phyloP scores from a whole-genome alignment of 495 filamentous ascomycete genomes.

The Trichocladium antarcticum region DNA sequence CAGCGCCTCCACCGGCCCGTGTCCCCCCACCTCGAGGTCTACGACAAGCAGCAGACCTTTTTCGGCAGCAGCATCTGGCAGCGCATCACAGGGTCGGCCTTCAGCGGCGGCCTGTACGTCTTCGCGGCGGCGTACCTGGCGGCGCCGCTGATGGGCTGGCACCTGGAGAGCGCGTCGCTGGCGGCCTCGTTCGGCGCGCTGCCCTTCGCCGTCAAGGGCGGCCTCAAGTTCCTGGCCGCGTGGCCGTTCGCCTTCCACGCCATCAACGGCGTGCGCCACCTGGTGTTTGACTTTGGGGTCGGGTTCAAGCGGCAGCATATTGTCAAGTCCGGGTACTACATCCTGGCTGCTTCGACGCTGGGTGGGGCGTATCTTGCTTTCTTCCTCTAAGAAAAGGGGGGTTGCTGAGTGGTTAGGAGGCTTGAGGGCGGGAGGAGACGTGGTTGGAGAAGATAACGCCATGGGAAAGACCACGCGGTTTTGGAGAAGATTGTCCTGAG shows the following conservation, averaged over 20 bases:
- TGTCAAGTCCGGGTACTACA: slow-evolving; percentile 60
- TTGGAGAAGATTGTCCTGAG: slow-evolving; percentile 7
- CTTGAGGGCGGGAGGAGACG: not conserved
- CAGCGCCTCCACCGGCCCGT: slow-evolving; percentile 82
- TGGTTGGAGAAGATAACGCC: not conserved
- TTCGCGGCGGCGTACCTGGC: slow-evolving; percentile 77
- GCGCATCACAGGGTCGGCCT: slow-evolving; percentile 65
- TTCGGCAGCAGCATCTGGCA: slow-evolving; percentile 53
- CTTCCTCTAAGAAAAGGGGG: slow-evolving; percentile 24
- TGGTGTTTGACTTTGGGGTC: slow-evolving; percentile 69
- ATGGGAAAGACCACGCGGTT: not conserved
- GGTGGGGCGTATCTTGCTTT: slow-evolving; percentile 49
- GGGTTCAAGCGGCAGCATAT: slow-evolving; percentile 61
- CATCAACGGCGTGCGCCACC: slow-evolving; percentile 81
- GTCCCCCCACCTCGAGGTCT: slow-evolving; percentile 80
- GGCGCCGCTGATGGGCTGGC: slow-evolving; percentile 69
- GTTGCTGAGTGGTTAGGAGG: not conserved
- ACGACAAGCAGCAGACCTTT: slow-evolving; percentile 83
- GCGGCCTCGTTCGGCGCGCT: slow-evolving; percentile 67
- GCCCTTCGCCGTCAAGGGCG: slow-evolving; percentile 55
- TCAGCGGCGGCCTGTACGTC: slow-evolving; percentile 70
- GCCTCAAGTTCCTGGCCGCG: slow-evolving; percentile 60
- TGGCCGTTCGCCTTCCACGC: slow-evolving; percentile 81
- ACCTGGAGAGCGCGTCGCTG: slow-evolving; percentile 70
- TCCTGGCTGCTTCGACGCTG: slow-evolving; percentile 56